Percentiles rank a stretch among this genome's conserved stretches.
Evolutionary conservation across 2,329 filamentous ascomycete species (phyloP).

Genomic region (Pseudogymnoascus verrucosus): DNA sequence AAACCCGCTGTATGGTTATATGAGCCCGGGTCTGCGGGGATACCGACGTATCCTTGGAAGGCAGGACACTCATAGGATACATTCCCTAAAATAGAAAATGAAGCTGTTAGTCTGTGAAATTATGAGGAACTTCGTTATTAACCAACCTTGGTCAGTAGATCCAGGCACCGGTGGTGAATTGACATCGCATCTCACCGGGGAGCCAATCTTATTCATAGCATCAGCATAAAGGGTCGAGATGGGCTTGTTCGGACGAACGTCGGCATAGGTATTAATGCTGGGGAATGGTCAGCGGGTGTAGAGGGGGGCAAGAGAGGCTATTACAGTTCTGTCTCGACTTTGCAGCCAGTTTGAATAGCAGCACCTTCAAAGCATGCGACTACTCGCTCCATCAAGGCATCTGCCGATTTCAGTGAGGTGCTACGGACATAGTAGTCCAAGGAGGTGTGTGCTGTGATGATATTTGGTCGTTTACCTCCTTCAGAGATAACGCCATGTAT

Average conservation of each 20-base stretch:
- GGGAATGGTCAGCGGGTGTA: not conserved
- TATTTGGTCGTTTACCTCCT: conserved; percentile 31
- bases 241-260: not conserved
- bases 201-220: conserved; percentile 8
- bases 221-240: conserved; percentile 1
- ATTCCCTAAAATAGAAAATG: conserved; percentile 5
- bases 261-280: conserved; percentile 2
- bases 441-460: conserved; percentile 25
- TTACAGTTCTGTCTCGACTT: conserved; percentile 9
- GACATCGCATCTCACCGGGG: not conserved
- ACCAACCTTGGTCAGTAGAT: conserved; percentile 12
- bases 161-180: not conserved
- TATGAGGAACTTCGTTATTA: not conserved
- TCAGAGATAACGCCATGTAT: conserved; percentile 35
- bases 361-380: conserved; percentile 12
- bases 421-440: conserved; percentile 1
- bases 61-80: conserved; percentile 13
- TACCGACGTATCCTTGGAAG: conserved; percentile 11
- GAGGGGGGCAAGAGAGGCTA: not conserved
- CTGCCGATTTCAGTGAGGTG: not conserved
- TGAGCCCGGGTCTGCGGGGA: conserved; percentile 4
- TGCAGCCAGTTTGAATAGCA: conserved; percentile 11
- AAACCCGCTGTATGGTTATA: conserved; percentile 10
- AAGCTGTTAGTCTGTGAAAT: not conserved
- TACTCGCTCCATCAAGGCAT: conserved; percentile 5